Percentiles rank a stretch among this genome's conserved stretches.
Conservation (phyloP, 257 asterid species). For the Primulina huaijiensis region DNA sequence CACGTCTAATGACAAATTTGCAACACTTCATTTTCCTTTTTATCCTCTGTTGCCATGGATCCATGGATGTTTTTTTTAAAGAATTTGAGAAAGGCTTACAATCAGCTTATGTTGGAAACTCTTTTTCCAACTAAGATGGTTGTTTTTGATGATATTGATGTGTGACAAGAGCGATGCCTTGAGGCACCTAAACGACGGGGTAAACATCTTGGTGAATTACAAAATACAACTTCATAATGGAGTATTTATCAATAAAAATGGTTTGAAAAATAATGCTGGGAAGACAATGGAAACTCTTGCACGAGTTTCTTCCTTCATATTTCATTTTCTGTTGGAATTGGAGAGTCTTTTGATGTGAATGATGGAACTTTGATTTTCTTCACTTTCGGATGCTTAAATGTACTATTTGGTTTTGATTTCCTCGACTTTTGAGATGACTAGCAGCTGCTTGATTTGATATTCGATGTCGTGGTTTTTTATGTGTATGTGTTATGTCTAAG, state of each 20-base stretch:
- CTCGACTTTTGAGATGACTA: neutral
- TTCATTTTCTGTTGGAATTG: neutral
- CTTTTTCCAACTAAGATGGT: constrained; percentile 1
- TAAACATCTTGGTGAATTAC: constrained; percentile 8
- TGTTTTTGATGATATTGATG: constrained; percentile 26
- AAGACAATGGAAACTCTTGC: neutral
- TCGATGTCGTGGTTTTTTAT: no score
- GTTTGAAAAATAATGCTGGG: neutral
- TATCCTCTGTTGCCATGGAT: neutral
- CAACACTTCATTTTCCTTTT: neutral
- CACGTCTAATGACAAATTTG: constrained; percentile 24
- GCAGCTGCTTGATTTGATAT: neutral
- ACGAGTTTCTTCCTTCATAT: neutral
- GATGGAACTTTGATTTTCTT: neutral
- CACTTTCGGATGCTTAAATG: neutral
- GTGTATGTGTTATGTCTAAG: no score
- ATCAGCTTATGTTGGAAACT: constrained; percentile 18
- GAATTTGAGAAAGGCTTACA: constrained; percentile 11
- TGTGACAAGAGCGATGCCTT: constrained; percentile 12
- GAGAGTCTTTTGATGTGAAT: neutral
- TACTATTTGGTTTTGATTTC: neutral
- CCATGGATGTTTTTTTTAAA: constrained; percentile 4
- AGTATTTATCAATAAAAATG: neutral
- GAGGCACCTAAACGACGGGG: constrained; percentile 23
- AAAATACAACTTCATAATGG: constrained; percentile 7